A percentile compares a stretch with the other conserved stretches of the same genome.
phyloP scores from a whole-genome alignment of 768 basidiomycete species.

The Mycena vulgaris region DNA sequence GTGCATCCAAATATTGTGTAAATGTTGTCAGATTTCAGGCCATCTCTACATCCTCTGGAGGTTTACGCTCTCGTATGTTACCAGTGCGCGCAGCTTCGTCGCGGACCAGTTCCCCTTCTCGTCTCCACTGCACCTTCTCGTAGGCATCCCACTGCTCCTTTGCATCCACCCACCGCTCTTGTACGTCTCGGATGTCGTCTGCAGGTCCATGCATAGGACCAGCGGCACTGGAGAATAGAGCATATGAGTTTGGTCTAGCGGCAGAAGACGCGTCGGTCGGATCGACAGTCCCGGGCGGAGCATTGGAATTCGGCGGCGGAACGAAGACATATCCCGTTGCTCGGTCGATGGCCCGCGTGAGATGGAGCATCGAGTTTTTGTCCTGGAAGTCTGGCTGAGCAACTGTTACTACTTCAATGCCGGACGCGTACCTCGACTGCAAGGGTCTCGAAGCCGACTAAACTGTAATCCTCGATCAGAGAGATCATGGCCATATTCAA shows the following conservation, averaged over 20 bases:
- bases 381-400: conserved; percentile 65
- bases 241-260: conserved; percentile 73
- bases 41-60: conserved; percentile 37
- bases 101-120: conserved; percentile 74
- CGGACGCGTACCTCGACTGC: conserved; percentile 84
- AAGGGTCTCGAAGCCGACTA: conserved; percentile 97
- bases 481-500: conserved; percentile 94
- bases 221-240: conserved; percentile 77
- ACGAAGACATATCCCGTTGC: conserved; percentile 94
- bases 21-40: no score
- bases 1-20: no score
- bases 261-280: conserved; percentile 55
- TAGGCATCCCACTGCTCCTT: conserved; percentile 86
- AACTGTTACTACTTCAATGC: background rate
- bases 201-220: conserved; percentile 66
- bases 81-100: conserved; percentile 54
- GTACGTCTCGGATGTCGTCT: conserved; percentile 61
- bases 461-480: conserved; percentile 92
- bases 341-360: conserved; percentile 88
- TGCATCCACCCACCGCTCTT: conserved; percentile 93
- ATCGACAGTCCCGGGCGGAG: conserved; percentile 43
- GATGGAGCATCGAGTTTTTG: conserved; percentile 93
- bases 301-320: conserved; percentile 59
- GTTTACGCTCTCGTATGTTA: conserved; percentile 51
- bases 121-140: conserved; percentile 84